Evolutionary conservation across 495 filamentous ascomycete genomes (phyloP), one percentile per base, ranked within the genome.

Genomic region (Sphaerosporella brunnea): DNA sequence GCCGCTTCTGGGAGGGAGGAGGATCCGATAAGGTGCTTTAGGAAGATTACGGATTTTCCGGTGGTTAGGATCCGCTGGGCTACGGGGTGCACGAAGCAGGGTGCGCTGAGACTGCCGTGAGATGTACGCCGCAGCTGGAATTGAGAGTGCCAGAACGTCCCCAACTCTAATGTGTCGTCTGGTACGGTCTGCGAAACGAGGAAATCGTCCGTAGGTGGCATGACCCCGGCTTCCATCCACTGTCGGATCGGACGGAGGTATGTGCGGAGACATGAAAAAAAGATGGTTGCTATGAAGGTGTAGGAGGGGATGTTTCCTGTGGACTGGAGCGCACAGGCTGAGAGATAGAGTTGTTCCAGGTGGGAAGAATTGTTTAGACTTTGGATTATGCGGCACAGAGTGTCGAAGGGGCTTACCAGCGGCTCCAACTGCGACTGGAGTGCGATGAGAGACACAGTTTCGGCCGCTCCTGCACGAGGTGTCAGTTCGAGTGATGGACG

Each of bases 211-310:
- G 68, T 53, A 8, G 9, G 25, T n/a, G 70, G 66, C 10, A 93
- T 63, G 45, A 77, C 72, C 1, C 88, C 88, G 34, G 71, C 70
- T 53, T 85, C 78, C 79, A 93, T 90, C 90, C 90, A 97, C 2
- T 66, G 62, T 23, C 77, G 70, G 23, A 95, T 75, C 0, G 85
- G 83, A 10, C 73, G 75, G 23, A 88, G 69, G 59, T 94, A 95
- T 2, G 82, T 77, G 49, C 79, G 73, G 28, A 94, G 82, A 58
- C 84, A 92, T 21, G 77, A 69, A 40, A 90, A 80, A 63, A 95
- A 92, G 9, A 93, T 64, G 2, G 64, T 63, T 8, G 73, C 73
- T 13, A 86, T 68, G 36, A 69, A 72, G 23, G 62, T 57, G 54
- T 79, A 92, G 16, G 70, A 66, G 5, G 54, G 61, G 3, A 68